Percentiles rank a stretch among this genome's conserved stretches.
Conservation (phyloP, 2,329 filamentous ascomycete genomes). For the Ciborinia camelliae region DNA sequence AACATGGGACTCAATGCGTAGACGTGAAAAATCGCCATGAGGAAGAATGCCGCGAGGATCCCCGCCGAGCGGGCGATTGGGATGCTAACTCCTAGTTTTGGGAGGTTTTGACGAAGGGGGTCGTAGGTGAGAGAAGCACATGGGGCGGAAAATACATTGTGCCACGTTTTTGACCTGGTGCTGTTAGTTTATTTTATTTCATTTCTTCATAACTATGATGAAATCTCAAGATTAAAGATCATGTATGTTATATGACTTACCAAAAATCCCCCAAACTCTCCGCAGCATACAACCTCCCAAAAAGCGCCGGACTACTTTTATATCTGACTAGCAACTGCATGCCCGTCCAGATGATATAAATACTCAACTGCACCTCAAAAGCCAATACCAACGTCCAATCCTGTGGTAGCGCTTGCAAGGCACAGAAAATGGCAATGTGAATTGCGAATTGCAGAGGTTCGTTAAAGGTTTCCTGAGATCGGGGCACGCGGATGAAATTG, state of each 20-base stretch:
- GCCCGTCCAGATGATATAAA: conserved; percentile 43
- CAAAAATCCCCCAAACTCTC: conserved; percentile 41
- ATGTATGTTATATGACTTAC: conserved; percentile 34
- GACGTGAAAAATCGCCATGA: conserved; percentile 43
- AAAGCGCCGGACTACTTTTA: conserved; percentile 40
- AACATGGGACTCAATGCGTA: conserved; percentile 41
- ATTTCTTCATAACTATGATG: too few species aligned
- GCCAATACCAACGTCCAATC: conserved; percentile 39
- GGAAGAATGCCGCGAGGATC: conserved; percentile 39
- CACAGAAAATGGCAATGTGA: conserved; percentile 37
- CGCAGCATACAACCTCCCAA: conserved; percentile 41
- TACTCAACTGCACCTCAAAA: conserved; percentile 40
- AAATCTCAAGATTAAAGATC: background rate
- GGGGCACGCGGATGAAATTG: conserved; percentile 39
- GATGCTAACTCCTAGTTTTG: conserved; percentile 36
- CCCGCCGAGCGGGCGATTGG: conserved; percentile 38
- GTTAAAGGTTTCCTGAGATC: conserved; percentile 37
- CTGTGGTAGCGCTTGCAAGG: conserved; percentile 41
- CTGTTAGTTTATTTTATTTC: background rate
- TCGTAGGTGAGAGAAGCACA: conserved; percentile 41
- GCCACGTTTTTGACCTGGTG: conserved; percentile 42
- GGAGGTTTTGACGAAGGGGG: conserved; percentile 38
- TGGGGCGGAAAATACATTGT: conserved; percentile 42
- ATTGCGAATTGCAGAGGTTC: conserved; percentile 39
- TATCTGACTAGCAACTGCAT: conserved; percentile 41